Evolutionary conservation across 805 yeast genomes (phyloP).

Genomic region (Kuraishia capsulata): DNA sequence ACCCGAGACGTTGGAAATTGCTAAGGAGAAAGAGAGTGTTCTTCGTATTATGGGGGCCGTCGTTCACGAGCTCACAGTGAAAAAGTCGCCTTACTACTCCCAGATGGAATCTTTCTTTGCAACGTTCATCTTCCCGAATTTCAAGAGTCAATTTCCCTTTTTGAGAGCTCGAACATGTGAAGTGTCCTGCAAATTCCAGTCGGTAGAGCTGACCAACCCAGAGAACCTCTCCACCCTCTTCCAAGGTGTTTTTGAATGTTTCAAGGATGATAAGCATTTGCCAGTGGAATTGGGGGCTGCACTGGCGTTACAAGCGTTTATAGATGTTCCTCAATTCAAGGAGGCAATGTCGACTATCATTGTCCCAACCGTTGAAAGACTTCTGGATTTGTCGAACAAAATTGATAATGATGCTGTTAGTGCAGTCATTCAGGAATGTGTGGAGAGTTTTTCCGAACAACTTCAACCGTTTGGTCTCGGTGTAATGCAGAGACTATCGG

Average conservation of each 20-base stretch:
- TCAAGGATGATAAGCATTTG: slow-evolving; percentile 40
- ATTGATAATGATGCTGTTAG: slow-evolving; percentile 84
- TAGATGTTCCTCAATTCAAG: slow-evolving; percentile 55
- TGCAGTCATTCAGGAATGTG: slow-evolving; percentile 92
- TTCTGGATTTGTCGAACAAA: slow-evolving; percentile 65
- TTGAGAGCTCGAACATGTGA: slow-evolving; percentile 72
- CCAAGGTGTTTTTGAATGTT: slow-evolving; percentile 36
- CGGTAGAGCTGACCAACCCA: slow-evolving; percentile 38
- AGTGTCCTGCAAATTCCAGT: slow-evolving; percentile 55
- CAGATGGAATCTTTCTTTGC: slow-evolving; percentile 67
- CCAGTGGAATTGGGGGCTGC: slow-evolving; percentile 85
- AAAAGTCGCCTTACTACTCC: slow-evolving; percentile 44
- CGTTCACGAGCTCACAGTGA: slow-evolving; percentile 44
- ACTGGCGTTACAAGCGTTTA: slow-evolving; percentile 73
- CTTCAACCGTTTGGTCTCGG: slow-evolving; percentile 85
- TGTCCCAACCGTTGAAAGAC: slow-evolving; percentile 72
- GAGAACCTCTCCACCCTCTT: slow-evolving; percentile 27
- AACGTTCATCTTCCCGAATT: slow-evolving; percentile 61
- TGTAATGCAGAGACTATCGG: slow-evolving; percentile 48
- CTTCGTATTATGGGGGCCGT: slow-evolving; percentile 72
- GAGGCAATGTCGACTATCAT: slow-evolving; percentile 61
- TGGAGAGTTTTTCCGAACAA: slow-evolving; percentile 79
- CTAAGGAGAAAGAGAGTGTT: slow-evolving; percentile 69
- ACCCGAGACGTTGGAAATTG: slow-evolving; percentile 36
- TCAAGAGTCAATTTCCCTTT: slow-evolving; percentile 52